phyloP scores from a whole-genome alignment of 345 rosid genomes.

The Cardamine resedifolia region DNA sequence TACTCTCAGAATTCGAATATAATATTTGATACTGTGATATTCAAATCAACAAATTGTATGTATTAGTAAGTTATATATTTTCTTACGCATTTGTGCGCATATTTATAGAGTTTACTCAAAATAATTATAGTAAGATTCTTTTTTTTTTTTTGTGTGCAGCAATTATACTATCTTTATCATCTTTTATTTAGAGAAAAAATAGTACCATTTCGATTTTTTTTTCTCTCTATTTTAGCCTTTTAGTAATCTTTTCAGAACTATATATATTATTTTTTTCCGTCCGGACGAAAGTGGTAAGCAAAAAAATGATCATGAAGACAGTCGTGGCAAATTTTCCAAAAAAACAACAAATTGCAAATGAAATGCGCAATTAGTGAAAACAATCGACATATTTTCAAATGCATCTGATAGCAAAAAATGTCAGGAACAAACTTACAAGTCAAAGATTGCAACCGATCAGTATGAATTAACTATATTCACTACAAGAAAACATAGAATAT shows the following conservation, averaged over 20 bases:
- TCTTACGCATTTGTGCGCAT: neutral
- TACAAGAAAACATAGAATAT: too few relatives aligned
- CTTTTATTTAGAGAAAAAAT: too few relatives aligned
- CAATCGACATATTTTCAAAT: conserved; percentile 5
- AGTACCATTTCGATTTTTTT: neutral
- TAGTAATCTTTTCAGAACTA: too few relatives aligned
- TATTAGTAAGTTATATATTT: neutral
- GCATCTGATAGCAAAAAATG: neutral
- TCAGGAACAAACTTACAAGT: conserved; percentile 9
- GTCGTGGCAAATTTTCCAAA: neutral
- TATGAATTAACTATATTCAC: too few relatives aligned
- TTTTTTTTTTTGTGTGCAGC: too few relatives aligned
- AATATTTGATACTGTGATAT: neutral
- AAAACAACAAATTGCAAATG: neutral
- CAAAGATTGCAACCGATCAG: conserved; percentile 3
- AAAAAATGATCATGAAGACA: neutral
- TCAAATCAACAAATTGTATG: neutral
- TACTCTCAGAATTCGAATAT: neutral
- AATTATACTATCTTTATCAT: too few relatives aligned
- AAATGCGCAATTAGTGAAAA: conserved; percentile 2
- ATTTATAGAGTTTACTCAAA: neutral
- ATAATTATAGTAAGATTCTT: neutral
- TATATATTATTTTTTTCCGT: too few relatives aligned
- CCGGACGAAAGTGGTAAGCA: neutral
- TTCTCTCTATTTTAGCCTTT: too few relatives aligned